Evolutionary conservation across 768 basidiomycete species (phyloP).

Genomic region (Leccinum truebloodii): DNA sequence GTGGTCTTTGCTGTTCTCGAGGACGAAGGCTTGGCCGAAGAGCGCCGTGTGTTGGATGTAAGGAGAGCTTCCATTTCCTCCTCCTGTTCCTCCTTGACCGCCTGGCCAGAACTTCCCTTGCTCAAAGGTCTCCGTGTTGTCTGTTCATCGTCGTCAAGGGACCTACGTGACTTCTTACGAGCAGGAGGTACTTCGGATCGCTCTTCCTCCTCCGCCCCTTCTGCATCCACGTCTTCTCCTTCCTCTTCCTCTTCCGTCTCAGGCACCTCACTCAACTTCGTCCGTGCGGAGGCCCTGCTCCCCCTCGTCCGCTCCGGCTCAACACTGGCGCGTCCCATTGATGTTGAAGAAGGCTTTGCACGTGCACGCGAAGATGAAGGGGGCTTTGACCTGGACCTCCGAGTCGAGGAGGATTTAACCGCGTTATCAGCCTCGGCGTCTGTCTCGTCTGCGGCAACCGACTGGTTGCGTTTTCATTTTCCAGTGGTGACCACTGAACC

Average conservation of each 20-base stretch:
- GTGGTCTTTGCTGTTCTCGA: constrained; percentile 13
- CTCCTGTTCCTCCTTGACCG: constrained; percentile 6
- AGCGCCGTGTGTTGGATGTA: constrained; percentile 10
- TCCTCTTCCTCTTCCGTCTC: constrained; percentile 46
- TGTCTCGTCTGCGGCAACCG: constrained; percentile 27
- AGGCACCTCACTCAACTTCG: constrained; percentile 47
- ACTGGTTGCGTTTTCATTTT: constrained; percentile 61
- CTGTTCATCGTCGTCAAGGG: constrained; percentile 33
- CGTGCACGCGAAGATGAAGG: constrained; percentile 18
- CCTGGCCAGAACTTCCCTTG: constrained; percentile 6
- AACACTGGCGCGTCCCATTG: neutral
- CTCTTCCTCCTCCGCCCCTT: constrained; percentile 37
- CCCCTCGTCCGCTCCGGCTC: neutral
- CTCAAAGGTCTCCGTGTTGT: constrained; percentile 15
- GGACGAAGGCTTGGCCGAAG: constrained; percentile 22
- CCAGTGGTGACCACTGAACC: constrained; percentile 17
- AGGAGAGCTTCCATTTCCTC: constrained; percentile 14
- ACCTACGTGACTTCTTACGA: constrained; percentile 57
- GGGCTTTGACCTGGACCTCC: constrained; percentile 21
- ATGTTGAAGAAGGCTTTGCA: constrained; percentile 22
- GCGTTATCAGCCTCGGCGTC: constrained; percentile 47
- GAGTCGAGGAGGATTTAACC: neutral
- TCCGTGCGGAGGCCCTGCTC: neutral
- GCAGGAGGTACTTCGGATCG: constrained; percentile 46
- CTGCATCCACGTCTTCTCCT: neutral